A percentile compares a stretch with the other conserved stretches of the same genome.
Evolutionary conservation across 2,329 filamentous ascomycete genomes (phyloP).

Genomic region (Orbilia ellipsospora): DNA sequence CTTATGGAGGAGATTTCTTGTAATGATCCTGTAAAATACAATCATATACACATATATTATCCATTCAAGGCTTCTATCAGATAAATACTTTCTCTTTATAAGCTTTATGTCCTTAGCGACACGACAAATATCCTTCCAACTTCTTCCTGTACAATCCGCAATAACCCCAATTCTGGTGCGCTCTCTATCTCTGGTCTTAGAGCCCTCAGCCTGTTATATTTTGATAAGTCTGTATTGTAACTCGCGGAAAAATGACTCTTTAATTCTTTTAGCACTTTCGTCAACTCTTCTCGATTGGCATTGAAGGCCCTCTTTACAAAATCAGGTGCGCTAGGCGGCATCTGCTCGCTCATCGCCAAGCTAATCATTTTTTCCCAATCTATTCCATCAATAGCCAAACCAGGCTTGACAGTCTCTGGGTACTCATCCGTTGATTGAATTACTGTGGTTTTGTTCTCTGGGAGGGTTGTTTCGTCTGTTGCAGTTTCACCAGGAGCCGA

Average conservation of each 20-base stretch:
- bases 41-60: too few relatives aligned
- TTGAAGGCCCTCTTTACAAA: too few relatives aligned
- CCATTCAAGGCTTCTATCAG: too few relatives aligned
- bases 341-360: not conserved
- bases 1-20: too few relatives aligned
- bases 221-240: not conserved
- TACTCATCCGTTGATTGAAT: not conserved
- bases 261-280: not conserved
- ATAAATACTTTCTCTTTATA: too few relatives aligned
- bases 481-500: not conserved
- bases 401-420: too few relatives aligned
- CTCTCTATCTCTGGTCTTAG: slow-evolving; percentile 6
- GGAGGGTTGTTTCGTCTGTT: too few relatives aligned
- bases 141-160: slow-evolving; percentile 4
- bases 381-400: not conserved
- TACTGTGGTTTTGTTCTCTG: not conserved
- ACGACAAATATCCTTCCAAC: slow-evolving; percentile 27
- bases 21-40: too few relatives aligned
- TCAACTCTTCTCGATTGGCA: not conserved
- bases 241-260: not conserved
- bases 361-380: slow-evolving; percentile 15
- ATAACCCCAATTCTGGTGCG: slow-evolving; percentile 8
- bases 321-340: too few relatives aligned
- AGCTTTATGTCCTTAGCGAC: slow-evolving; percentile 19
- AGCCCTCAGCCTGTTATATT: slow-evolving; percentile 26